Conservation (phyloP, 371 early-diverging fungal genomes). For the Cokeromyces recurvatus region DNA sequence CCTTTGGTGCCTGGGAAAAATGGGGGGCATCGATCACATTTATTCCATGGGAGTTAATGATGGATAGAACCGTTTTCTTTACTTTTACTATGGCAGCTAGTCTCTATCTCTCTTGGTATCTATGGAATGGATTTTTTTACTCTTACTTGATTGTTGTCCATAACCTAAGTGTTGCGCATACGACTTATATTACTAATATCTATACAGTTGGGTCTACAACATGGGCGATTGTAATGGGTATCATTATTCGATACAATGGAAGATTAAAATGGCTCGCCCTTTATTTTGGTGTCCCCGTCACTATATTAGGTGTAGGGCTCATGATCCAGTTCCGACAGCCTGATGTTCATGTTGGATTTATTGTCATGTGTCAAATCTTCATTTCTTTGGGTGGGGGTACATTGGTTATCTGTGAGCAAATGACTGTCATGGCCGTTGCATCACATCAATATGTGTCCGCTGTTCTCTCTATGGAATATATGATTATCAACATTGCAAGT, state of each 20-base stretch:
- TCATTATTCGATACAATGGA: conserved; percentile 10
- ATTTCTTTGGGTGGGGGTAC: conserved; percentile 20
- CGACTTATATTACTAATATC: conserved; percentile 16
- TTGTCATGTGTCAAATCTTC: conserved; percentile 19
- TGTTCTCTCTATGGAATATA: conserved; percentile 15
- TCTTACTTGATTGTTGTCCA: conserved; percentile 18
- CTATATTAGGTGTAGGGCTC: conserved; percentile 13
- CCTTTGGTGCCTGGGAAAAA: conserved; percentile 12
- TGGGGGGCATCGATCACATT: conserved; percentile 7
- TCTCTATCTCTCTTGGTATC: conserved; percentile 13
- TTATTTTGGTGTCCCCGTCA: conserved; percentile 14
- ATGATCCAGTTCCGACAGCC: conserved; percentile 19
- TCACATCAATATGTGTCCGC: conserved; percentile 10
- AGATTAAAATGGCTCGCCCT: conserved; percentile 15
- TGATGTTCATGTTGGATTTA: conserved; percentile 15
- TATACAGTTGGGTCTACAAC: conserved; percentile 13
- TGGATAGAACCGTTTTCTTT: conserved; percentile 14
- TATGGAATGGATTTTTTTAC: conserved; percentile 16
- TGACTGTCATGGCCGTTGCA: conserved; percentile 19
- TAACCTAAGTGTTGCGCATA: conserved; percentile 3
- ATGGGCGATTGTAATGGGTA: conserved; percentile 16
- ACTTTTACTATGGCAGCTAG: conserved; percentile 11
- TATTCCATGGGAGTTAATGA: conserved; percentile 17
- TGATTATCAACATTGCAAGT: conserved; percentile 6
- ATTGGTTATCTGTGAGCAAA: conserved; percentile 20